These are phyloP conservation scores for Rhamnella rubrinervis DNA, from an alignment of 331 rosid species.

Conservation along the genomic window DNA sequence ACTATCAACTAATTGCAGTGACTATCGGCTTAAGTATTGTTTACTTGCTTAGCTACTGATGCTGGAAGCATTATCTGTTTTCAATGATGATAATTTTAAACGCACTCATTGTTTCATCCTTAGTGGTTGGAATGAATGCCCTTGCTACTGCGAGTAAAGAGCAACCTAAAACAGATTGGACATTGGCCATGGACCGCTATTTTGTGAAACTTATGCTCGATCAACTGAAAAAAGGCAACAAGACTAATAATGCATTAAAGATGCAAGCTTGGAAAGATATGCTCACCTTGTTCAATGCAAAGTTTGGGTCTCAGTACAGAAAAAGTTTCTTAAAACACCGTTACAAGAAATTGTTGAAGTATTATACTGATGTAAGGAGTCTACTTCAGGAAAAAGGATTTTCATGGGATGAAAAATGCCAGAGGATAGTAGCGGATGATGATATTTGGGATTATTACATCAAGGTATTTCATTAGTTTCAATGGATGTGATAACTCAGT, in stretches of 20 bases:
- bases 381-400: slow-evolving; percentile 41
- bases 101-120: not conserved
- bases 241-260: slow-evolving; percentile 28
- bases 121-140: slow-evolving; percentile 34
- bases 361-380: slow-evolving; percentile 38
- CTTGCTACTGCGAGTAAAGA: slow-evolving; percentile 27
- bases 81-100: not conserved
- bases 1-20: not conserved
- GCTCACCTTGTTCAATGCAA: slow-evolving; percentile 41
- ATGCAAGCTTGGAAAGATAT: slow-evolving; percentile 51
- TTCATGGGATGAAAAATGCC: slow-evolving; percentile 52
- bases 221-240: slow-evolving; percentile 42
- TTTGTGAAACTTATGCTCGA: slow-evolving; percentile 53
- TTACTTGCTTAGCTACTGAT: slow-evolving; percentile 9
- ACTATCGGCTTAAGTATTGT: not conserved
- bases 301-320: slow-evolving; percentile 38
- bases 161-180: slow-evolving; percentile 37
- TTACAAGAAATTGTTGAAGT: slow-evolving; percentile 36
- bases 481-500: slow-evolving; percentile 3
- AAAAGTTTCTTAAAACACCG: slow-evolving; percentile 41
- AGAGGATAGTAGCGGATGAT: slow-evolving; percentile 43
- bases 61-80: slow-evolving; percentile 5
- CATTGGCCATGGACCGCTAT: slow-evolving; percentile 41
- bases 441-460: slow-evolving; percentile 43
- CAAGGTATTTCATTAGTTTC: slow-evolving; percentile 29